Conservation (phyloP, 306 rosid genomes). For the Inga oerstediana region DNA sequence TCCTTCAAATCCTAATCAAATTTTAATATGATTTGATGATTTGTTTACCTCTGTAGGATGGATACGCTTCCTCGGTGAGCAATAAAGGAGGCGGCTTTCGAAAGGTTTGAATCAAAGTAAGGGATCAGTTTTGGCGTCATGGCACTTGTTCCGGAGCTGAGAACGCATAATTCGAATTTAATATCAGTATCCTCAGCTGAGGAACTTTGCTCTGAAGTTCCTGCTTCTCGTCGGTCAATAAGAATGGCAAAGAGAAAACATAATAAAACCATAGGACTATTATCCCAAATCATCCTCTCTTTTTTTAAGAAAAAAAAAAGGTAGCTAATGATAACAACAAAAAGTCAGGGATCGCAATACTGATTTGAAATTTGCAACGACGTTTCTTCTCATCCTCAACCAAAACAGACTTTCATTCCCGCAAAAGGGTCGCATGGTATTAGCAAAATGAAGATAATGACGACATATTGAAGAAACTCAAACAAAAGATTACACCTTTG, state of each 20-base stretch:
- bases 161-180: not conserved
- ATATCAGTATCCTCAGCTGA: not conserved
- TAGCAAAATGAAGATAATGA: not conserved
- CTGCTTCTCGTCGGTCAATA: not conserved
- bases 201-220: not conserved
- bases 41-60: slow-evolving; percentile 50
- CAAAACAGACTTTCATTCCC: not conserved
- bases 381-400: not conserved
- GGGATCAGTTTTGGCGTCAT: slow-evolving; percentile 71
- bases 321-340: not conserved
- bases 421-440: not conserved
- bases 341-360: not conserved
- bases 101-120: slow-evolving; percentile 61
- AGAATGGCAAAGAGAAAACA: not conserved
- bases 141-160: slow-evolving; percentile 64
- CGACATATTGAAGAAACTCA: not conserved
- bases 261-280: not conserved
- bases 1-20: not conserved
- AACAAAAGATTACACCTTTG: not conserved
- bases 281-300: not conserved
- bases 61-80: slow-evolving; percentile 53
- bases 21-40: not conserved
- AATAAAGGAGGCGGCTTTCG: slow-evolving; percentile 50
- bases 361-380: not conserved
- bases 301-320: not conserved